Evolutionary conservation across 331 rosid genomes (phyloP), one percentile per base, ranked within the genome.

Genomic region (Telfairia occidentalis): DNA sequence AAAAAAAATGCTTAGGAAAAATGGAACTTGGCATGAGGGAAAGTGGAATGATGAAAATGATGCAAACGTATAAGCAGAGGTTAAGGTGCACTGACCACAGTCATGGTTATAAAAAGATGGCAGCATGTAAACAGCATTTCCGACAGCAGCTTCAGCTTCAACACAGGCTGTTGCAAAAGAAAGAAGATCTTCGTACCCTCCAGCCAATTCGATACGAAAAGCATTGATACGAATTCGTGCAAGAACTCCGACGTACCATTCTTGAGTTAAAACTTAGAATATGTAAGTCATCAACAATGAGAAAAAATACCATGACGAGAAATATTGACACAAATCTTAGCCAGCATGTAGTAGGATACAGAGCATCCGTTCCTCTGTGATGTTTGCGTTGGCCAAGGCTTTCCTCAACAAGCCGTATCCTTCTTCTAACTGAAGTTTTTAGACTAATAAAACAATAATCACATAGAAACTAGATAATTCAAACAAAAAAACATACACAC

Each of bases 81-180:
- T 73, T 28, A 71, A 76, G 53, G 38, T 82, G 59, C 64, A 71
- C 84, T 76, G 63, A 83, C 98, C 97, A 75, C 98, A 94, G 35
- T 94, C 96, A 78, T 94, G 98, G 83, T 94, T 94, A 77, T 94
- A 94, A 86, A 94, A 89, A 10, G 98, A 91, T 23, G 97, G 92
- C 70, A 94, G 96, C 79, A 94, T 86, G 75, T 91, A 91, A 58
- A 94, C 90, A 60, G 96, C 96, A 87, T 86, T 82, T 42, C 98
- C 98, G 21, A 88, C 89, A 78, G 91, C 90, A 75, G 85, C 91
- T 83, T 91, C 98, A 16, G 91, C 85, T 81, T 87, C 96, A 53
- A 91, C 87, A 43, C 87, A 85, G 71, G 97, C 97, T 40, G 85
- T 88, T 1, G 91, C 92, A 12, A 85, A 83, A 46, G 90, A 72